These are phyloP conservation scores for Claviceps sp. DNA, from an alignment of 2,329 filamentous ascomycete genomes.

Conservation along the genomic window DNA sequence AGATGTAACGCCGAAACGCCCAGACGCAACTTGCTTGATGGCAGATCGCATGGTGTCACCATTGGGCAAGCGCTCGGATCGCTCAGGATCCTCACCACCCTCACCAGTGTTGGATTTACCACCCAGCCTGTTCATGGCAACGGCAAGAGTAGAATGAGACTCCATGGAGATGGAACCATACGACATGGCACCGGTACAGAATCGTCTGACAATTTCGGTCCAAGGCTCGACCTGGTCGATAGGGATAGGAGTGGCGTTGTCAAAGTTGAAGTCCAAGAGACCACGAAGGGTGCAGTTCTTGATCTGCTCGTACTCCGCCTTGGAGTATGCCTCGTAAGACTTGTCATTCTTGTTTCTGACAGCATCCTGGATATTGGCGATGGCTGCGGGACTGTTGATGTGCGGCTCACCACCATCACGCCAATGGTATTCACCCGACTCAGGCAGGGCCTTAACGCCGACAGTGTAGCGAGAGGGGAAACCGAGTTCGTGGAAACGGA, in stretches of 20 bases:
- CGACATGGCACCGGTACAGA: constrained; percentile 96
- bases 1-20: constrained; percentile 90
- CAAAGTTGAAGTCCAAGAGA: constrained; percentile 91
- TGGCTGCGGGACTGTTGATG: constrained; percentile 86
- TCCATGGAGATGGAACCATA: constrained; percentile 99
- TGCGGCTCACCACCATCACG: constrained; percentile 91
- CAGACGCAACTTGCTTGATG: constrained; percentile 95
- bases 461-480: constrained; percentile 71
- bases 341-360: constrained; percentile 97
- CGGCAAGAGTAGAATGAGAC: constrained; percentile 85
- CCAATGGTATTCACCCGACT: constrained; percentile 98
- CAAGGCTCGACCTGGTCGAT: constrained; percentile 97
- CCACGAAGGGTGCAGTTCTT: constrained; percentile 92
- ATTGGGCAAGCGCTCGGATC: constrained; percentile 73
- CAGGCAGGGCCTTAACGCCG: constrained; percentile 65
- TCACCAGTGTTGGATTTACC: constrained; percentile 97
- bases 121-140: constrained; percentile 92
- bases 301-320: constrained; percentile 88
- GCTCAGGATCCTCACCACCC: constrained; percentile 89
- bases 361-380: constrained; percentile 94
- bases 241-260: constrained; percentile 69
- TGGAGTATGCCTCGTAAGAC: constrained; percentile 92
- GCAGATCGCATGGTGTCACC: constrained; percentile 95
- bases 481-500: constrained; percentile 88
- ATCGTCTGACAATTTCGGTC: constrained; percentile 94